A percentile compares a stretch with the other conserved stretches of the same genome.
Evolutionary conservation across 2,329 filamentous ascomycete species (phyloP).

Genomic region (Ascomycota sp.): DNA sequence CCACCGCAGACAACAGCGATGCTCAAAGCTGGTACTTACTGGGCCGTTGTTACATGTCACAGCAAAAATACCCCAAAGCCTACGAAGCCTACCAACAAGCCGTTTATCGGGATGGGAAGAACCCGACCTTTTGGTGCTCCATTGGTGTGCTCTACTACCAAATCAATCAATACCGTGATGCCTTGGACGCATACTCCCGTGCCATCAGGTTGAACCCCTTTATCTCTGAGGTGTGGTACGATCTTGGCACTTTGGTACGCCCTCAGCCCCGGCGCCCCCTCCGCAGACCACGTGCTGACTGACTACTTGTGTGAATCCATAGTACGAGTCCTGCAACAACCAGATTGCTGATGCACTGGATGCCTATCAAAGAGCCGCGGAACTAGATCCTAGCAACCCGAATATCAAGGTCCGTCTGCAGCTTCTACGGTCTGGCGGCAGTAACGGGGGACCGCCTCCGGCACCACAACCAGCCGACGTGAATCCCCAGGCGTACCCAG

Average conservation of each 20-base stretch:
- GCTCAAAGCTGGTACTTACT: slow-evolving; percentile 98
- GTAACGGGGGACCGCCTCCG: slow-evolving; percentile 50
- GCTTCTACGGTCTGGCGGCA: slow-evolving; percentile 63
- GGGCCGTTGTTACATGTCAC: slow-evolving; percentile 96
- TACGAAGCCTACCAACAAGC: slow-evolving; percentile 98
- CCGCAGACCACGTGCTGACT: too few species aligned
- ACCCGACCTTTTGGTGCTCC: slow-evolving; percentile 98
- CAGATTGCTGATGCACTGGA: slow-evolving; percentile 92
- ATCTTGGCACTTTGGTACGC: slow-evolving; percentile 79
- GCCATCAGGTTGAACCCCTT: slow-evolving; percentile 93
- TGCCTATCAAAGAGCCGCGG: slow-evolving; percentile 83
- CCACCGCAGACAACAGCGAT: slow-evolving; percentile 58
- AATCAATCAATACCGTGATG: slow-evolving; percentile 98
- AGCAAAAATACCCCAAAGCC: slow-evolving; percentile 95
- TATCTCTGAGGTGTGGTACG: slow-evolving; percentile 98
- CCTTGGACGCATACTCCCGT: slow-evolving; percentile 88
- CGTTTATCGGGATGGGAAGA: slow-evolving; percentile 90
- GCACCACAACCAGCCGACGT: slow-evolving; percentile 90
- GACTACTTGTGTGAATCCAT: too few species aligned
- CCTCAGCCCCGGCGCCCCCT: slow-evolving; percentile 7
- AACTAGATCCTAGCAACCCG: slow-evolving; percentile 79
- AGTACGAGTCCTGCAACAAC: slow-evolving; percentile 99
- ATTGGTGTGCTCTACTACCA: slow-evolving; percentile 98
- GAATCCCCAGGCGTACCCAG: slow-evolving; percentile 84
- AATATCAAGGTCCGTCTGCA: slow-evolving; percentile 93